These are phyloP conservation scores for Phytophthora cryptogea DNA, from an alignment of 352 stramenopile genomes.

Conservation along the genomic window DNA sequence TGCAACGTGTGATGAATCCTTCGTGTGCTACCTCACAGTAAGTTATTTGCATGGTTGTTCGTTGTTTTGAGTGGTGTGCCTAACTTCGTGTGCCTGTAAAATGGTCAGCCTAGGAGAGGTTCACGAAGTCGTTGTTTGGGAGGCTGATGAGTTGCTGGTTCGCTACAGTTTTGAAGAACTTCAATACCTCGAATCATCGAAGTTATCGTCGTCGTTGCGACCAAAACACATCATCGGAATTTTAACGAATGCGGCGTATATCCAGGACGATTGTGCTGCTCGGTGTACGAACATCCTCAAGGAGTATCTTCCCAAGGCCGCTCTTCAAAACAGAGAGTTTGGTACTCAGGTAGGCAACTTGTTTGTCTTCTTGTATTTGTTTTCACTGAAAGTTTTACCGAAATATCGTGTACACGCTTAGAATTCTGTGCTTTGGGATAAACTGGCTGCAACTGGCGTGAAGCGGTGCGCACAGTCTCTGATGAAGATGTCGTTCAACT, in stretches of 20 bases:
- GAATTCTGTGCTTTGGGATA: constrained; percentile 58
- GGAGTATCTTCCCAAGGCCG: constrained; percentile 55
- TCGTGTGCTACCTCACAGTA: constrained; percentile 82
- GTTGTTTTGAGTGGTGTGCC: not conserved
- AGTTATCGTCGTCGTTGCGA: constrained; percentile 62
- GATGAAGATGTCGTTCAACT: constrained; percentile 73
- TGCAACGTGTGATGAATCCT: constrained; percentile 78
- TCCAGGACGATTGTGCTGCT: constrained; percentile 63
- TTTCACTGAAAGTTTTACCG: not conserved
- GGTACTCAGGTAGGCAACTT: constrained; percentile 39
- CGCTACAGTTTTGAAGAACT: constrained; percentile 65
- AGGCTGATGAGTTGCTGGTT: constrained; percentile 65
- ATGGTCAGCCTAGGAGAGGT: constrained; percentile 55
- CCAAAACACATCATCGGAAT: constrained; percentile 72
- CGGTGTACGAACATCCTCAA: constrained; percentile 57
- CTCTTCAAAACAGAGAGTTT: constrained; percentile 49
- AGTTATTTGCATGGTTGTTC: constrained; percentile 4
- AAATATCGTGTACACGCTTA: constrained; percentile 17
- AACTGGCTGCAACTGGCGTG: constrained; percentile 50
- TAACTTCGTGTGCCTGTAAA: constrained; percentile 13
- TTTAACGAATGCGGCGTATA: constrained; percentile 72
- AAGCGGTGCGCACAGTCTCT: constrained; percentile 67
- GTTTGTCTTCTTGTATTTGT: not conserved
- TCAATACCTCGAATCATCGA: constrained; percentile 65
- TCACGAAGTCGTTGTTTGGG: constrained; percentile 57